A percentile compares a stretch with the other conserved stretches of the same genome.
Evolutionary conservation across 2,329 filamentous ascomycete genomes (phyloP).

Genomic region (Rutstroemia sp.): DNA sequence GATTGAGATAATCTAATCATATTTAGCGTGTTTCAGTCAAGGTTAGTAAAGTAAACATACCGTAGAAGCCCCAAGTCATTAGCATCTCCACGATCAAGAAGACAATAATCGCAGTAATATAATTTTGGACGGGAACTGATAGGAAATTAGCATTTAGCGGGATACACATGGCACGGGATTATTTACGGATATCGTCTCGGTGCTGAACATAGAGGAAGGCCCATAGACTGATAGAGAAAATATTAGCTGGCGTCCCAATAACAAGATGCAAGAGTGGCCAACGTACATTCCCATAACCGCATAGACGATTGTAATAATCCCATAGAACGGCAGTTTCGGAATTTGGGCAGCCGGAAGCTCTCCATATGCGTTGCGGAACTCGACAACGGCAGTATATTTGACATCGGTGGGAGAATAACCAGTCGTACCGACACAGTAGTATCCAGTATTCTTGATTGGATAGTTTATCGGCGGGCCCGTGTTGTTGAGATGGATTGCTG

Average conservation of each 20-base stretch:
- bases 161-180: background rate
- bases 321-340: constrained; percentile 94
- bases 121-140: constrained; percentile 92
- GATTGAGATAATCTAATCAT: constrained; percentile 75
- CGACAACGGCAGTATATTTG: constrained; percentile 73
- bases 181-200: constrained; percentile 76
- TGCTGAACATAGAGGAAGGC: constrained; percentile 93
- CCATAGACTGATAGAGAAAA: constrained; percentile 58
- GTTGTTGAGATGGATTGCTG: constrained; percentile 75
- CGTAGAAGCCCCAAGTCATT: constrained; percentile 98
- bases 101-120: constrained; percentile 92
- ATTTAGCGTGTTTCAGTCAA: constrained; percentile 29
- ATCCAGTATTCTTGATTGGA: constrained; percentile 80
- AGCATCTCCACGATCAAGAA: constrained; percentile 95
- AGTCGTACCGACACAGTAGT: constrained; percentile 86
- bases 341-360: constrained; percentile 94
- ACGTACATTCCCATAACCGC: constrained; percentile 69
- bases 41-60: constrained; percentile 35
- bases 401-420: constrained; percentile 51
- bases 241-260: constrained; percentile 8
- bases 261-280: constrained; percentile 4
- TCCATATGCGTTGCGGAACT: constrained; percentile 93
- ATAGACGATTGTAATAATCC: constrained; percentile 88
- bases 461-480: constrained; percentile 67
- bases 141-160: constrained; percentile 28